These are phyloP conservation scores for Microbotryomycetes sp. DNA, from an alignment of 1,284 basidiomycete species.

Conservation along the genomic window DNA sequence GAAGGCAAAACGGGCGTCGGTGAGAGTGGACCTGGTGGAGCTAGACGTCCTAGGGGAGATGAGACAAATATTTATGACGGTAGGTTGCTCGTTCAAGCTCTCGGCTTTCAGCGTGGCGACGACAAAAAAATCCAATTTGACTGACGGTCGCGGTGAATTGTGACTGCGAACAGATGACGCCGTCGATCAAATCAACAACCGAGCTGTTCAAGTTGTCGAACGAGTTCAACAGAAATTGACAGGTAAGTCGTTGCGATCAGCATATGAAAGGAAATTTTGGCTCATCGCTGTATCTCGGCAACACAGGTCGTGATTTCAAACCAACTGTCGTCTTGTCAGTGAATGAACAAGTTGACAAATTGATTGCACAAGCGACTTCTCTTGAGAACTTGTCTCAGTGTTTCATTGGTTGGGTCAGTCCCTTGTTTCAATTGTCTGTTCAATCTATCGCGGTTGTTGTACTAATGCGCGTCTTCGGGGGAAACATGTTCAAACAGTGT, in stretches of 20 bases:
- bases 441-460: not conserved
- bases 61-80: conserved; percentile 38
- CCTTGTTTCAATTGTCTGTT: conserved; percentile 41
- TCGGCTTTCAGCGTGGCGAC: not conserved
- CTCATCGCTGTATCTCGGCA: not conserved
- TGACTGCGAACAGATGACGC: conserved; percentile 47
- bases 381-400: conserved; percentile 91
- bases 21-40: conserved; percentile 40
- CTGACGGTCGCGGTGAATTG: not conserved
- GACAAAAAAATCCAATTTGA: not conserved
- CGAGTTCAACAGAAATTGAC: conserved; percentile 89
- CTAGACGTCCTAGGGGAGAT: conserved; percentile 32
- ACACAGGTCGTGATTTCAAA: conserved; percentile 77
- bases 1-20: conserved; percentile 26
- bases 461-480: not conserved
- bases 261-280: conserved; percentile 9
- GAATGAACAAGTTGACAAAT: conserved; percentile 65
- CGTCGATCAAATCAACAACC: conserved; percentile 77
- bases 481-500: not conserved
- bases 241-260: conserved; percentile 47
- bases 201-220: conserved; percentile 82
- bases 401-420: conserved; percentile 75
- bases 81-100: not conserved
- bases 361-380: conserved; percentile 83
- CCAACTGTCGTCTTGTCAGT: conserved; percentile 67